Evolutionary conservation across 768 basidiomycete genomes (phyloP), one percentile per base, ranked within the genome.

Genomic region (Lactarius hatsudake): DNA sequence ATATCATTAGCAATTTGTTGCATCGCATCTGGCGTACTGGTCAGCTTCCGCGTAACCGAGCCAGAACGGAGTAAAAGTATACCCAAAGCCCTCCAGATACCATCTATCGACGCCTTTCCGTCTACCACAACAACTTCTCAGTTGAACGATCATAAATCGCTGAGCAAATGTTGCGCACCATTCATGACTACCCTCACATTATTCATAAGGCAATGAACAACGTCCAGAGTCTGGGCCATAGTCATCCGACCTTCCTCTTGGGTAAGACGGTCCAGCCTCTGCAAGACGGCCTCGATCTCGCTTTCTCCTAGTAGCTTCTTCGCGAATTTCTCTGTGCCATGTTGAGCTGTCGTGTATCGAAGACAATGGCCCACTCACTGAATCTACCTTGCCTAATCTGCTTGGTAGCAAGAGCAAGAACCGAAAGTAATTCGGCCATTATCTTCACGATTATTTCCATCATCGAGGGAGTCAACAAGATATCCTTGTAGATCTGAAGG

Each of bases 211-310:
- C 17, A 12, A 40, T 59, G 13, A 6, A 23, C 13, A 8, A 42
- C 26, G 9, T 18, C 40, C 26, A 60, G 15, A 10, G 8, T 43
- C 32, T 10, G 28, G 1, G 26, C 42, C 2, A 42, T 20, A 8
- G 28, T n/a, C 42, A 45, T n/a, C 12, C 18, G 26, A 32, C 10
- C 5, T 43, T 60, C 59, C 28, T 60, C 59, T 12, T 12, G 26
- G 0, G 59, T 60, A 43, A 60, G 59, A 17, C 18, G 23, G 26
- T 60, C 40, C 28, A 60, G n/a, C 8, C 42, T 26, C 32, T 30
- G 17, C 10, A 60, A 20, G 17, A 42, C 48, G 26, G 48, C 61
- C n/a, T 61, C 45, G 23, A 61, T n/a, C 26, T 61, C 60, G 30
- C 18, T 48, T n/a, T 45, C 30, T 48, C 60, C 60, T 7, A 34